Evolutionary conservation across 2,329 filamentous ascomycete species (phyloP).

Genomic region (Trichoderma brevicompactum): DNA sequence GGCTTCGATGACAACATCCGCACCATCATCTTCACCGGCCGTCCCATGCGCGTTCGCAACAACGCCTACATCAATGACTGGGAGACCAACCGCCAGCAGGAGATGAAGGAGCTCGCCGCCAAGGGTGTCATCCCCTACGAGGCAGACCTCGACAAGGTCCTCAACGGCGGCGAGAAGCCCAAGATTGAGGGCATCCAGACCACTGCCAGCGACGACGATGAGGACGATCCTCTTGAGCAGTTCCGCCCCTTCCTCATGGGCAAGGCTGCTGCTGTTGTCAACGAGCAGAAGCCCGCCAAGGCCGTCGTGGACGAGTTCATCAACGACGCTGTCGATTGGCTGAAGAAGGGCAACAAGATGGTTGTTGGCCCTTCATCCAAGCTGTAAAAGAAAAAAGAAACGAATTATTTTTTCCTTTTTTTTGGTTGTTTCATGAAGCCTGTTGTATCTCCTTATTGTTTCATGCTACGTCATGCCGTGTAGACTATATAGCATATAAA

Average conservation of each 20-base stretch:
- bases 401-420: slow-evolving; percentile 2
- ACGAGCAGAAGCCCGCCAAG: slow-evolving; percentile 90
- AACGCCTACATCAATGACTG: slow-evolving; percentile 95
- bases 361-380: slow-evolving; percentile 58
- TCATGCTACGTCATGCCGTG: slow-evolving; percentile 32
- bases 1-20: slow-evolving; percentile 94
- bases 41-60: slow-evolving; percentile 88
- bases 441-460: slow-evolving; percentile 22
- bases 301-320: slow-evolving; percentile 95
- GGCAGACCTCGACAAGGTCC: slow-evolving; percentile 85
- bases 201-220: slow-evolving; percentile 67
- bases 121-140: slow-evolving; percentile 95
- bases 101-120: slow-evolving; percentile 89
- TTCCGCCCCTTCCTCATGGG: slow-evolving; percentile 94
- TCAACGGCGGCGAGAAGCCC: slow-evolving; percentile 62
- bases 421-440: slow-evolving; percentile 12
- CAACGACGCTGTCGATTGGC: slow-evolving; percentile 71
- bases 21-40: slow-evolving; percentile 98
- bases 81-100: slow-evolving; percentile 86
- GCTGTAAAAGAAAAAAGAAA: slow-evolving; percentile 55
- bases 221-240: slow-evolving; percentile 89
- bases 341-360: slow-evolving; percentile 70
- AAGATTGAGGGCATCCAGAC: slow-evolving; percentile 65
- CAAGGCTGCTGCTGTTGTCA: slow-evolving; percentile 91
- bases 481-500: slow-evolving; percentile 33